Percentiles rank a stretch among this genome's conserved stretches.
phyloP scores from a whole-genome alignment of 805 yeast species.

The Saccharomycopsis lassenensis region DNA sequence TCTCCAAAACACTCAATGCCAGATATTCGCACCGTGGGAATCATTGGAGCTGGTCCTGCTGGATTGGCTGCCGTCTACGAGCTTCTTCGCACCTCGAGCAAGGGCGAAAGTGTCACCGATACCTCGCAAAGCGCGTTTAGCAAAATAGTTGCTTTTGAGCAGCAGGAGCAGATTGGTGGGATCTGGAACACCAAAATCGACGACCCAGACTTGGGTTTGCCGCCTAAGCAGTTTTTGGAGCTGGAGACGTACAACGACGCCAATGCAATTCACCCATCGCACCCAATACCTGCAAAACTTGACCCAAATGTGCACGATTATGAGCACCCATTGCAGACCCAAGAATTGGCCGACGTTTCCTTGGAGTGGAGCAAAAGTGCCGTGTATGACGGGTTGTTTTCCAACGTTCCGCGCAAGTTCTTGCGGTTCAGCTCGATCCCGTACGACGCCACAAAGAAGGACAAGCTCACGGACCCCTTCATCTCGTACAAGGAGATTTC shows the following conservation, averaged over 20 bases:
- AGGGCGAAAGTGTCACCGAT: slow-evolving; percentile 22
- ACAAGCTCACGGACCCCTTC: slow-evolving; percentile 24
- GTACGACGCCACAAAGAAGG: slow-evolving; percentile 15
- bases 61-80: slow-evolving; percentile 25
- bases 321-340: slow-evolving; percentile 22
- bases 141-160: slow-evolving; percentile 28
- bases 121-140: slow-evolving; percentile 20
- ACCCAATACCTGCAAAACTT: too few species aligned
- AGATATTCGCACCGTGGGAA: slow-evolving; percentile 23
- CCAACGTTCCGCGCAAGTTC: slow-evolving; percentile 30
- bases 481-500: slow-evolving; percentile 28
- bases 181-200: slow-evolving; percentile 26
- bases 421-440: slow-evolving; percentile 25
- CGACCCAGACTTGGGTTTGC: slow-evolving; percentile 20
- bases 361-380: slow-evolving; percentile 30
- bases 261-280: slow-evolving; percentile 22
- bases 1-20: too few species aligned
- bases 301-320: too few species aligned
- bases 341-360: too few species aligned
- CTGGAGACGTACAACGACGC: slow-evolving; percentile 27
- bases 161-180: slow-evolving; percentile 27
- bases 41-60: slow-evolving; percentile 27
- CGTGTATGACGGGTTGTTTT: slow-evolving; percentile 28
- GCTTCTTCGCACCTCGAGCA: slow-evolving; percentile 22
- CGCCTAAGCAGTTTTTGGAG: slow-evolving; percentile 26